phyloP scores from a whole-genome alignment of 192 early-diverging fungal species.

The Coemansia sp. region DNA sequence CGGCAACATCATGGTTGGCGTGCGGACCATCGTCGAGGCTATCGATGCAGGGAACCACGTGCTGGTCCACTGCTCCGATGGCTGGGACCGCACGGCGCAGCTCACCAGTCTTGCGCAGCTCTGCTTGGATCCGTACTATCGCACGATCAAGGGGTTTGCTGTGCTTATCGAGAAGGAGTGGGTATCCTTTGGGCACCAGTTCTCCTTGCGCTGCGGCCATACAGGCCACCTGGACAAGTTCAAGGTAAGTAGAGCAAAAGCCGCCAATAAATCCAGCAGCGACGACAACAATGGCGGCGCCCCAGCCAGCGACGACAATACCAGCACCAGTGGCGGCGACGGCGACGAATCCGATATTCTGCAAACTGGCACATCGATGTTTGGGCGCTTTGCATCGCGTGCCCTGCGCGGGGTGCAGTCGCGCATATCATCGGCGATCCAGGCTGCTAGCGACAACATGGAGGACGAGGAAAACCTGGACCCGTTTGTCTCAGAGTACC shows the following conservation, averaged over 20 bases:
- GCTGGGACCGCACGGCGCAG: conserved; percentile 98
- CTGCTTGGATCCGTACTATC: conserved; percentile 94
- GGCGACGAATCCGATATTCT: conserved; percentile 22
- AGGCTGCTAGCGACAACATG: conserved; percentile 41
- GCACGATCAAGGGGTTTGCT: conserved; percentile 88
- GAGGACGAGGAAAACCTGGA: conserved; percentile 40
- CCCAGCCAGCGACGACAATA: not conserved
- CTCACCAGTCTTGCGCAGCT: conserved; percentile 83
- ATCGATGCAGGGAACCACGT: conserved; percentile 77
- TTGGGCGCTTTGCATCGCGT: conserved; percentile 45
- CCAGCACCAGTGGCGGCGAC: not conserved
- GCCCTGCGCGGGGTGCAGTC: conserved; percentile 45
- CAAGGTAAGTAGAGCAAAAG: conserved; percentile 36
- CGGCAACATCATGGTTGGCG: conserved; percentile 74
- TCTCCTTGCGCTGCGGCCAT: conserved; percentile 88
- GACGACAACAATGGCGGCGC: not conserved
- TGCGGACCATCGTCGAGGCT: conserved; percentile 73
- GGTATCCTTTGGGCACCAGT: conserved; percentile 97
- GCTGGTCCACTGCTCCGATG: conserved; percentile 97
- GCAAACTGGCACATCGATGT: conserved; percentile 36
- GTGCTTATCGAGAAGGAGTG: conserved; percentile 96
- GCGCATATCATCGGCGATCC: conserved; percentile 48
- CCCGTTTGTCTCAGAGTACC: conserved; percentile 30
- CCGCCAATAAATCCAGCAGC: conserved; percentile 1
- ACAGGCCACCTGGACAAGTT: conserved; percentile 74